Percentiles rank a stretch among this genome's conserved stretches.
Conservation (phyloP, 2,329 filamentous ascomycete species). For the Juglanconis sp. region DNA sequence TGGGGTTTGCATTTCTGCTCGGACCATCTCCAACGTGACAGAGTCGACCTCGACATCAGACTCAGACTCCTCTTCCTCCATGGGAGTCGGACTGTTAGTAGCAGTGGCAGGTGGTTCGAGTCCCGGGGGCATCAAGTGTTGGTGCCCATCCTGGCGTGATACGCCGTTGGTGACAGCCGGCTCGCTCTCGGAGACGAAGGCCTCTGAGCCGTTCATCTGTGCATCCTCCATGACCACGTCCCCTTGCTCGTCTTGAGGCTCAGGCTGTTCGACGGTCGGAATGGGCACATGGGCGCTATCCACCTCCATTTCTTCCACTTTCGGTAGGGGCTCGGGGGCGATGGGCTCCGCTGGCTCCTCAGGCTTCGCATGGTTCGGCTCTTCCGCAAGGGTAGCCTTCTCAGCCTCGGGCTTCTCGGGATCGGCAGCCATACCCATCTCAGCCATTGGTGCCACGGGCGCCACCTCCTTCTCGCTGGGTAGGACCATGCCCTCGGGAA, state of each 20-base stretch:
- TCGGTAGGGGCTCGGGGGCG: constrained; percentile 29
- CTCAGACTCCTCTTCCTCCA: constrained; percentile 49
- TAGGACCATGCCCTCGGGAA: constrained; percentile 33
- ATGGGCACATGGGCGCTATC: constrained; percentile 29
- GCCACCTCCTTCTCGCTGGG: constrained; percentile 15
- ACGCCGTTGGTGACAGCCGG: constrained; percentile 18
- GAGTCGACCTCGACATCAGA: constrained; percentile 54
- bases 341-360: constrained; percentile 9
- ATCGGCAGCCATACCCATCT: constrained; percentile 18
- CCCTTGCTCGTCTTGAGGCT: constrained; percentile 21
- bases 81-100: constrained; percentile 46
- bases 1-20: constrained; percentile 52
- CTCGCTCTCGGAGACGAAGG: constrained; percentile 2
- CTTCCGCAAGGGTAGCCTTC: neutral
- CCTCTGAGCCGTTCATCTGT: constrained; percentile 12
- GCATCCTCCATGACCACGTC: constrained; percentile 37
- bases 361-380: constrained; percentile 15
- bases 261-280: constrained; percentile 22
- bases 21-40: constrained; percentile 45
- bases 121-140: constrained; percentile 18
- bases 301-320: constrained; percentile 40
- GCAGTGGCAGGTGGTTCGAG: constrained; percentile 21
- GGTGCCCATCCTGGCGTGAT: constrained; percentile 20
- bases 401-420: constrained; percentile 8
- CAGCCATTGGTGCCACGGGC: constrained; percentile 21